These are phyloP conservation scores for Eimeria maxima DNA, from an alignment of 169 alveolate genomes.

Conservation along the genomic window DNA sequence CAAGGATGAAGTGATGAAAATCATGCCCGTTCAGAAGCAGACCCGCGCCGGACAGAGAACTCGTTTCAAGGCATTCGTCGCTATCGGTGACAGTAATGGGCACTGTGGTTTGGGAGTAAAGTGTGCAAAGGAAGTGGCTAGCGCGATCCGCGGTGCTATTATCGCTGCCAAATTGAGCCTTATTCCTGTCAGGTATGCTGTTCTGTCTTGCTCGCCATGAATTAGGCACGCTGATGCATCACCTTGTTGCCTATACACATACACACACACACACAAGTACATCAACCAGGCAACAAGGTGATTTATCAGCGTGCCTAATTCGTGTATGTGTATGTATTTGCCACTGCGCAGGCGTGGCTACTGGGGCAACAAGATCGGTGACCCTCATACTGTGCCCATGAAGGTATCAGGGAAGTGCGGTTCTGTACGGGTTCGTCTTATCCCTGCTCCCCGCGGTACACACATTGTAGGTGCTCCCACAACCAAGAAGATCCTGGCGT, in stretches of 20 bases:
- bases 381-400: constrained; percentile 99
- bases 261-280: no score
- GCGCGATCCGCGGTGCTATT: constrained; percentile 99
- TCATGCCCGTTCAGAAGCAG: constrained; percentile 99
- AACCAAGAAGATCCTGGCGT: constrained; percentile 97
- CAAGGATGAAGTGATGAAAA: constrained; percentile 99
- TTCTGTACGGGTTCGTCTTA: constrained; percentile 99
- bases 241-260: neutral
- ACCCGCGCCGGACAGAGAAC: constrained; percentile 99
- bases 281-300: no score
- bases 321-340: neutral
- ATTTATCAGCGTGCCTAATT: neutral
- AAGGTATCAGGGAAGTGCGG: constrained; percentile 99
- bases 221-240: neutral
- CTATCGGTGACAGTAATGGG: constrained; percentile 96
- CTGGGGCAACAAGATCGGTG: constrained; percentile 99
- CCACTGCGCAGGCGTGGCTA: constrained; percentile 97
- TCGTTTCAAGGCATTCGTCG: constrained; percentile 99
- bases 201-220: neutral
- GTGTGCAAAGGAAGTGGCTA: constrained; percentile 99
- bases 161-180: constrained; percentile 99
- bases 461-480: constrained; percentile 99
- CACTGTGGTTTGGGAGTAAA: constrained; percentile 89
- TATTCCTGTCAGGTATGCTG: constrained; percentile 96
- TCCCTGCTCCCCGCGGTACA: constrained; percentile 99